phyloP scores from a whole-genome alignment of 768 basidiomycete species.

The Gymnopilus junonius region DNA sequence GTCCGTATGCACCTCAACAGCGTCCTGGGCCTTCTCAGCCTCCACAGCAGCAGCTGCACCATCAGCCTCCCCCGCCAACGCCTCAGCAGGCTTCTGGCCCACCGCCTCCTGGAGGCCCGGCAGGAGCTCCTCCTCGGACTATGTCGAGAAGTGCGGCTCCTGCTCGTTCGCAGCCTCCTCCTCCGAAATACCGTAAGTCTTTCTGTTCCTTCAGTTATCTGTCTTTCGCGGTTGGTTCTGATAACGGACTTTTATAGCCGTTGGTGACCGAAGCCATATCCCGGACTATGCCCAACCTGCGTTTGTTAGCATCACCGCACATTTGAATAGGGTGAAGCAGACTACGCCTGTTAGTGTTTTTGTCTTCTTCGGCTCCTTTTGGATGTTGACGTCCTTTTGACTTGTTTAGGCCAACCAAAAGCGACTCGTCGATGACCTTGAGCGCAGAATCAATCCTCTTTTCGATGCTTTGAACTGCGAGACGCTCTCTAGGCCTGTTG shows the following conservation, averaged over 20 bases:
- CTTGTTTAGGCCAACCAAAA: slow-evolving; percentile 75
- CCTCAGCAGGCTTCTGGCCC: slow-evolving; percentile 27
- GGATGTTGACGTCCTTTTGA: background rate
- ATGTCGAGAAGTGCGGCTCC: slow-evolving; percentile 25
- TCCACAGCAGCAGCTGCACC: background rate
- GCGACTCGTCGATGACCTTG: slow-evolving; percentile 84
- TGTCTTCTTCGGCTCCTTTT: slow-evolving; percentile 5
- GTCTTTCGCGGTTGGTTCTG: background rate
- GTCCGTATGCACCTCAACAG: slow-evolving; percentile 44
- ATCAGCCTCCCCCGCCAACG: too few relatives aligned
- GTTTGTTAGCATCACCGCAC: slow-evolving; percentile 67
- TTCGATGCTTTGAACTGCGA: slow-evolving; percentile 95
- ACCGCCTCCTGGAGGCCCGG: slow-evolving; percentile 35
- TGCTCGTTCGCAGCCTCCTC: slow-evolving; percentile 29
- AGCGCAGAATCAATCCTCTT: slow-evolving; percentile 81
- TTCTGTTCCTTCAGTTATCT: background rate
- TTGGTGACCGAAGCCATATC: slow-evolving; percentile 92
- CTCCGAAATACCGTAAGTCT: slow-evolving; percentile 51
- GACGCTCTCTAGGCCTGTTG: slow-evolving; percentile 70
- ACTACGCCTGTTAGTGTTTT: slow-evolving; percentile 69
- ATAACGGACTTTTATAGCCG: slow-evolving; percentile 51
- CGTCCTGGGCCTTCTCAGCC: slow-evolving; percentile 26
- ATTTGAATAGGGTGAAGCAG: slow-evolving; percentile 72
- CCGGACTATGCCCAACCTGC: slow-evolving; percentile 69
- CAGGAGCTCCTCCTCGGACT: slow-evolving; percentile 27